phyloP scores from a whole-genome alignment of 768 basidiomycete species.

The Trametes cubensis region DNA sequence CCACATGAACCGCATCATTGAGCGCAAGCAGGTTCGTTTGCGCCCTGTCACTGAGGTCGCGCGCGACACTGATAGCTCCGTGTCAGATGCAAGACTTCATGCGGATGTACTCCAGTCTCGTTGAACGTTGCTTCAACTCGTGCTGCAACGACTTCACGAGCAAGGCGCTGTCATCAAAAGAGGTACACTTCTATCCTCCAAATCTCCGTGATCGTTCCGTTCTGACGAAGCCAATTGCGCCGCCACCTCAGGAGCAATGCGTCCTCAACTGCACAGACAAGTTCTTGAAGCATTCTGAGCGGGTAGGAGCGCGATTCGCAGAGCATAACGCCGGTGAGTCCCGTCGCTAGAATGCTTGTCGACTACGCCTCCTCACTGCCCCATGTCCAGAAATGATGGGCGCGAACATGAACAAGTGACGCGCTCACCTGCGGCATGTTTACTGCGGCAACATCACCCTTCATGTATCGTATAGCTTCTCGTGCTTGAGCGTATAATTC shows the following conservation, averaged over 20 bases:
- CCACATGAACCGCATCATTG: constrained; percentile 93
- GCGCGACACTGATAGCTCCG: not conserved
- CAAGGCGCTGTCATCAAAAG: constrained; percentile 90
- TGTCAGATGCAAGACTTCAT: constrained; percentile 97
- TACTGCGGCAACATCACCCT: not conserved
- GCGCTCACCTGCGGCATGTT: not conserved
- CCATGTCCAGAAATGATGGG: constrained; percentile 24
- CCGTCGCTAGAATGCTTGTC: not conserved
- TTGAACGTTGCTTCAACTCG: constrained; percentile 93
- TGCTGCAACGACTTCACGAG: constrained; percentile 98
- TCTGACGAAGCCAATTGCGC: constrained; percentile 9
- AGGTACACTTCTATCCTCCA: constrained; percentile 50
- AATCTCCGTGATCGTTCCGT: not conserved
- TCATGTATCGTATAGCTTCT: constrained; percentile 16
- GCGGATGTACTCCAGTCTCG: constrained; percentile 90
- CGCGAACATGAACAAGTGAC: constrained; percentile 17
- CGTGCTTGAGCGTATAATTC: constrained; percentile 19
- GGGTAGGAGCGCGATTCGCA: constrained; percentile 89
- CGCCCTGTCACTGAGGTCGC: not conserved
- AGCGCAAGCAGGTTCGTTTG: constrained; percentile 86
- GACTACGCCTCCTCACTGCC: not conserved
- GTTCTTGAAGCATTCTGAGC: constrained; percentile 94
- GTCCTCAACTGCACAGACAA: constrained; percentile 95
- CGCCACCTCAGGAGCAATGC: constrained; percentile 71
- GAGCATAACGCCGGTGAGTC: constrained; percentile 87